Evolutionary conservation across 1,284 basidiomycete genomes (phyloP), one percentile per base, ranked within the genome.

Genomic region (Omphalotus olearius): DNA sequence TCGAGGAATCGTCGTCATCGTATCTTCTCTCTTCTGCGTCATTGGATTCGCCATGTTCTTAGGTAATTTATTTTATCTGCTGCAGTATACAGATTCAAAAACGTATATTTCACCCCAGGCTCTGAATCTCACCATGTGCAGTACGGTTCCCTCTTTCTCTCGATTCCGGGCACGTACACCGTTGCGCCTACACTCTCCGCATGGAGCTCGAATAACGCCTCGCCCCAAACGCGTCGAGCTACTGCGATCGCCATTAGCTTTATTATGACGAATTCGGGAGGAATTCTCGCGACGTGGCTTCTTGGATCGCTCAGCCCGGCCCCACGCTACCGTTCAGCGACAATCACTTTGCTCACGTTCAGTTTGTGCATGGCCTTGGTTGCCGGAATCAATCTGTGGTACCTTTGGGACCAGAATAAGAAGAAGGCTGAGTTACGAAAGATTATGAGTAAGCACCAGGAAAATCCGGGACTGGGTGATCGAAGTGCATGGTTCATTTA

Each of bases 121-220:
- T 70, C 69, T 3, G 42, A 55, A 14, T 64, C 66, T 28, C 66
- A 67, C 25, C 62, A 67, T 23, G 60, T 75, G 18, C 72, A 71
- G 58, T 81, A 81, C 54, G 76, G 65, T 5, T 75, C 73, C 10
- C 66, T 81, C 1, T 81, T 79, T 65, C 65, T 81, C 54, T 73
- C 73, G 5, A 69, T 80, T 33, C 62, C 71, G 0, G 78, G 79
- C 16, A 63, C 68, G n/a, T 79, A 78, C 60, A 62, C 69, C 10
- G 52, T 66, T 3, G 71, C 74, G 0, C 74, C 79, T 1, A 66
- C 74, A 6, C 53, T 76, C 18, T 64, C 68, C 6, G 74, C 79
- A 0, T 82, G 80, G 79, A 63, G 66, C 46, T 70, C 82, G 10
- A 83, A 83, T 63, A 85, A 85, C 63, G 71, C 78, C 18, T 69